Base-by-base conservation (phyloP, 1,284 basidiomycete species). In the Coriolopsis trogii region DNA sequence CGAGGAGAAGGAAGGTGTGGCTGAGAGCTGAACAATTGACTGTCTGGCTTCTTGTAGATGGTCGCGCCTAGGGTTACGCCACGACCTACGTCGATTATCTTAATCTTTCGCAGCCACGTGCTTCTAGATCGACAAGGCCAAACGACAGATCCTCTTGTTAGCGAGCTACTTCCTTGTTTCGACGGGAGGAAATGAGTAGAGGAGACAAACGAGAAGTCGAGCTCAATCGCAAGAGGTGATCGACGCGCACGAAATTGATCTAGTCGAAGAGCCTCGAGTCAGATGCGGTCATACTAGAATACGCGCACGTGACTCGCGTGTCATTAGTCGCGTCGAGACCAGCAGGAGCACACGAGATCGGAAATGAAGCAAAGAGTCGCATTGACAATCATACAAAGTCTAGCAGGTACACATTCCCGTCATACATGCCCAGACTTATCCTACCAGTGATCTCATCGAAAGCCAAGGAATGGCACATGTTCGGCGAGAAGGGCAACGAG, bases 381-480 rank as follows among this genome's bases (percentile, higher is more conserved):
- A n/a, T n/a, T n/a, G 29, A 20, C 15, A n/a, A 41, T 64, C 49
- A 63, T 63, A 67, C 74, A 53, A 79, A 81, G 49, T 79, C 72
- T 41, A 82, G 63, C n/a, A 80, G 60, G 62, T 76, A 80, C 24
- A 82, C 60, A 31, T 78, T 75, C 9, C 80, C 79, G 18, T 74
- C 78, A 50, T 74, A 74, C 18, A 81, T 63, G 3, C 74, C 76
- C 20, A 81, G 56, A 56, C 71, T 77, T n/a, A 82, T 64, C 20
- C 77, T 65, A 18, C 80, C 78, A 3, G 70, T 71, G 1, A 74
- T 68, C 60, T 84, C 80, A 50, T 82, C 77, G 49, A 84, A 78
- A 2, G 75, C 73, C 20, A 82, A 56, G 0, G 74, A 74, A 34
- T 72, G 70, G 47, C 73, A 76, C 18, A 68, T 69, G 45, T 73